phyloP scores from a whole-genome alignment of 2,329 filamentous ascomycete species.

The Graphiopsis chlorocephala region DNA sequence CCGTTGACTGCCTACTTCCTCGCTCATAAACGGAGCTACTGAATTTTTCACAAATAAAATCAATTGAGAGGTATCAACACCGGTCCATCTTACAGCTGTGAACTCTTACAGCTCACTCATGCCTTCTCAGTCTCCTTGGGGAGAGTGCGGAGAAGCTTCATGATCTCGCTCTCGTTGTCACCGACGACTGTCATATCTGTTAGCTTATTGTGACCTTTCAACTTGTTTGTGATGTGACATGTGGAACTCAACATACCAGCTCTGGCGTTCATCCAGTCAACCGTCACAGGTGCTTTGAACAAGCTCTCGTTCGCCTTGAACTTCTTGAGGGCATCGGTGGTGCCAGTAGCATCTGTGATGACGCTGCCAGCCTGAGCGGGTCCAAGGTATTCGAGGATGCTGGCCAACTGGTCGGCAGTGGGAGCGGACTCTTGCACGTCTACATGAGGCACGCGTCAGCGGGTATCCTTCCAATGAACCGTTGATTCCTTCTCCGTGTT shows the following conservation, averaged over 20 bases:
- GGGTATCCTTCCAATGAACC: not conserved
- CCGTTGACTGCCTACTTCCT: not conserved
- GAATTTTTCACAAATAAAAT: not conserved
- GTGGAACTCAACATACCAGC: constrained; percentile 52
- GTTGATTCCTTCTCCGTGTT: not conserved
- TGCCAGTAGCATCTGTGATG: constrained; percentile 69
- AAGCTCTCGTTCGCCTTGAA: constrained; percentile 66
- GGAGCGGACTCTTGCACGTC: constrained; percentile 78
- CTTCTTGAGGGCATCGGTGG: constrained; percentile 75
- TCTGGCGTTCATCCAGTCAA: constrained; percentile 92
- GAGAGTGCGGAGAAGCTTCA: constrained; percentile 59
- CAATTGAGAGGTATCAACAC: constrained; percentile 15
- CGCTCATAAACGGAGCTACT: not conserved
- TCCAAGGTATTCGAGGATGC: constrained; percentile 79
- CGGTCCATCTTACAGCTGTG: constrained; percentile 1
- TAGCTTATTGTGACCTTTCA: not conserved
- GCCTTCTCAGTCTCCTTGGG: constrained; percentile 40
- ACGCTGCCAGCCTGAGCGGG: constrained; percentile 59
- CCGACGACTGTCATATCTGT: constrained; percentile 54
- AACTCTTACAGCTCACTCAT: constrained; percentile 15
- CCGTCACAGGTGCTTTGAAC: constrained; percentile 76
- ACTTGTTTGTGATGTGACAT: not conserved
- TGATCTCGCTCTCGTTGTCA: constrained; percentile 82
- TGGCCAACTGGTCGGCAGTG: constrained; percentile 77
- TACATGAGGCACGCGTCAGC: constrained; percentile 13